These are phyloP conservation scores for Bipolaris oryzae DNA, from an alignment of 2,329 filamentous ascomycete genomes.

Conservation along the genomic window DNA sequence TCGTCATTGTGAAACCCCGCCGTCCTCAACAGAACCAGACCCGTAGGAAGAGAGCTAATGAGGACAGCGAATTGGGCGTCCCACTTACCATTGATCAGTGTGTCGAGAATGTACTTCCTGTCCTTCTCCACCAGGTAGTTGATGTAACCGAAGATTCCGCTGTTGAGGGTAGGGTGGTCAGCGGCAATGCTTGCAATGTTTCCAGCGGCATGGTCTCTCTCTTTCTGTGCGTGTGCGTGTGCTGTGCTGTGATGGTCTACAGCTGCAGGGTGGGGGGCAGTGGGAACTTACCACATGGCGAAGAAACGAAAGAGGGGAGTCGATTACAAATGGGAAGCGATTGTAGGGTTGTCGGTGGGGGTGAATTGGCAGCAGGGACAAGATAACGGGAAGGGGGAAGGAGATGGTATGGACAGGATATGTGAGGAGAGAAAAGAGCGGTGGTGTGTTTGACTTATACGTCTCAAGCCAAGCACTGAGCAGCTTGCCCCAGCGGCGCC, in stretches of 20 bases:
- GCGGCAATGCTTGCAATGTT: constrained; percentile 14
- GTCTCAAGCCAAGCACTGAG: constrained; percentile 37
- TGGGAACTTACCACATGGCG: constrained; percentile 48
- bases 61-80: neutral
- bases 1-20: constrained; percentile 6
- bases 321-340: constrained; percentile 37
- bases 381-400: constrained; percentile 21
- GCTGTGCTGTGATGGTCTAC: neutral
- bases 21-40: constrained; percentile 5
- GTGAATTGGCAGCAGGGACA: constrained; percentile 20
- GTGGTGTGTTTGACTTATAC: constrained; percentile 48
- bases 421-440: constrained; percentile 43
- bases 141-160: constrained; percentile 97
- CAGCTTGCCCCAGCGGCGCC: constrained; percentile 35
- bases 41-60: constrained; percentile 2
- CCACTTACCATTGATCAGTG: constrained; percentile 86
- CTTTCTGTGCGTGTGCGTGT: neutral
- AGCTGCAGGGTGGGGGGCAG: constrained; percentile 28
- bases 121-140: constrained; percentile 99
- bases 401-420: constrained; percentile 17
- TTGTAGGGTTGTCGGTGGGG: constrained; percentile 24
- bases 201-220: too few relatives aligned
- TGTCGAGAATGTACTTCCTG: constrained; percentile 93
- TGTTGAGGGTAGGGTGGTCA: constrained; percentile 45
- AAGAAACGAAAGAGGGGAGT: constrained; percentile 33